Percentiles rank a stretch among this genome's conserved stretches.
These are phyloP conservation scores for Citrullus amarus DNA, from an alignment of 306 rosid species.

Conservation along the genomic window DNA sequence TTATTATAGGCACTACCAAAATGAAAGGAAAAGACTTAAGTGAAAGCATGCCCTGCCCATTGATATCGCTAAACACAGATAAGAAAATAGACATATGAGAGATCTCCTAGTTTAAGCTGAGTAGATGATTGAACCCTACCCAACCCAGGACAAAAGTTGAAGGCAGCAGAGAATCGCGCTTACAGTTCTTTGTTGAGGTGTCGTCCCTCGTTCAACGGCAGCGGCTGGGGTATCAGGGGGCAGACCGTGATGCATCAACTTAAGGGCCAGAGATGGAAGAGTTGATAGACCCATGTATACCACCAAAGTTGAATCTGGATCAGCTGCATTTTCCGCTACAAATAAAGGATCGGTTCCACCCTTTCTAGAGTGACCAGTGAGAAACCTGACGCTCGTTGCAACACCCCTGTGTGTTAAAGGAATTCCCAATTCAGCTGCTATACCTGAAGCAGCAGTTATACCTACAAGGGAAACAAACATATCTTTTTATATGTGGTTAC, in stretches of 20 bases:
- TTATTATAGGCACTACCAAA: not conserved
- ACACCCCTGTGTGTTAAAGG: conserved; percentile 87
- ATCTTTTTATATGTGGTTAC: not conserved
- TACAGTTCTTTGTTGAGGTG: conserved; percentile 73
- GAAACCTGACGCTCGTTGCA: conserved; percentile 73
- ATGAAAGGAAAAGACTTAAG: not conserved
- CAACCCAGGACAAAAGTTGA: not conserved
- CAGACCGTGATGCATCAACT: conserved; percentile 73
- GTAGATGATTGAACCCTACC: not conserved
- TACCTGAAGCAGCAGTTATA: conserved; percentile 95
- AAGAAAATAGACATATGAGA: not conserved
- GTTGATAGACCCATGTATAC: conserved; percentile 95
- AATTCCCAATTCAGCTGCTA: conserved; percentile 78
- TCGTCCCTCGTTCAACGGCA: conserved; percentile 92
- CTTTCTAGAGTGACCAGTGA: conserved; percentile 86
- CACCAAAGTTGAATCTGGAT: conserved; percentile 76
- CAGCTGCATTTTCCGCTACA: conserved; percentile 87
- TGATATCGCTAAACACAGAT: not conserved
- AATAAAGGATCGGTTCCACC: conserved; percentile 88
- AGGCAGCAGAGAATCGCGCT: conserved; percentile 11
- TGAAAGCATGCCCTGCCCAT: not conserved
- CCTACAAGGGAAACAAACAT: conserved; percentile 30
- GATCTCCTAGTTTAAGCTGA: not conserved
- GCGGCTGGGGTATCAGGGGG: conserved; percentile 73
- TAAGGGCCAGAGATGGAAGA: conserved; percentile 72